phyloP scores from a whole-genome alignment of 345 rosid genomes.

The Litchi chinensis region DNA sequence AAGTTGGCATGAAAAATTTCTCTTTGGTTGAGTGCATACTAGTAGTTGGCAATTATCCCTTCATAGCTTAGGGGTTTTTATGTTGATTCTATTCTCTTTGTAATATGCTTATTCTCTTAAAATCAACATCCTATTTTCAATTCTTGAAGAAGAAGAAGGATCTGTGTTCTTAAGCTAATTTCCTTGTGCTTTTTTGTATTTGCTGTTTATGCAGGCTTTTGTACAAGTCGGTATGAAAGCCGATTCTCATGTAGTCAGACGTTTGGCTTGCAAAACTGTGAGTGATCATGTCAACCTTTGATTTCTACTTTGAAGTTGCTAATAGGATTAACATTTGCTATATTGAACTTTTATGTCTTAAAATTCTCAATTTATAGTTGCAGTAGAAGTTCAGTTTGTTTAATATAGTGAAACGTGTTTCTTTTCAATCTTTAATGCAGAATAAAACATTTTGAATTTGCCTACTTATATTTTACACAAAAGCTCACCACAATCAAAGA shows the following conservation, averaged over 20 bases:
- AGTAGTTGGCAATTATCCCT: neutral
- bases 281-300: constrained; percentile 15
- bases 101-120: neutral
- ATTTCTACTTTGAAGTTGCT: constrained; percentile 11
- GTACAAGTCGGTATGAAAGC: constrained; percentile 73
- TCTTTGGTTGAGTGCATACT: neutral
- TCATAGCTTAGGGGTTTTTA: neutral
- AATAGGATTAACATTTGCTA: constrained; percentile 1
- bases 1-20: neutral
- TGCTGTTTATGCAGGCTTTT: constrained; percentile 54
- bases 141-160: neutral
- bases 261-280: constrained; percentile 87
- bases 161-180: neutral
- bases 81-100: neutral
- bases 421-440: neutral
- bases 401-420: neutral
- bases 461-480: neutral
- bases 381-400: neutral
- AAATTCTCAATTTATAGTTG: neutral
- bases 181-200: neutral
- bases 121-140: neutral
- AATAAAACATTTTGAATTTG: neutral
- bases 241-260: constrained; percentile 53
- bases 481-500: neutral
- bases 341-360: neutral